These are phyloP conservation scores for Lasiodiplodia sp. DNA, from an alignment of 2,329 filamentous ascomycete species.

Conservation along the genomic window DNA sequence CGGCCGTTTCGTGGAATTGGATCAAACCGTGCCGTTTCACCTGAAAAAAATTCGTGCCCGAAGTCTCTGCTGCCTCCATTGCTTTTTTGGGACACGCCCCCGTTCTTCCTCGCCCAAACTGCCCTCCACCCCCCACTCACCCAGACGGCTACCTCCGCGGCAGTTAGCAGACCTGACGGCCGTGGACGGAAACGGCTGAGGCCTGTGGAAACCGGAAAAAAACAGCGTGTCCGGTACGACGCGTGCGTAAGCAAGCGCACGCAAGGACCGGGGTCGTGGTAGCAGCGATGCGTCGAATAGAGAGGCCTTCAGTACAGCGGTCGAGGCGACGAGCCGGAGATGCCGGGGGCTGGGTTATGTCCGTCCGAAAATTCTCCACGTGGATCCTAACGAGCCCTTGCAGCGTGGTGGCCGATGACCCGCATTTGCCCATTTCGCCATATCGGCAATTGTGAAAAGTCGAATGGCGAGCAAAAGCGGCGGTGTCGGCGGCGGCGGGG, in stretches of 20 bases:
- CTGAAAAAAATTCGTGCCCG: slow-evolving; percentile 20
- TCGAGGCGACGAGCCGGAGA: slow-evolving; percentile 24
- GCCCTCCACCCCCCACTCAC: not conserved
- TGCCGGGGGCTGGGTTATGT: slow-evolving; percentile 23
- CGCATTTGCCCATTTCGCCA: slow-evolving; percentile 16
- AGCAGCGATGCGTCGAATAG: slow-evolving; percentile 24
- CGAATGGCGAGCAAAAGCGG: slow-evolving; percentile 1
- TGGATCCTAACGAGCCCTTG: slow-evolving; percentile 26
- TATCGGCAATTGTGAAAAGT: not conserved
- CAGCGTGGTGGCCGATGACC: slow-evolving; percentile 1
- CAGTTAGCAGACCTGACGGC: not conserved
- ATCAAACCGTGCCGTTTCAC: slow-evolving; percentile 21
- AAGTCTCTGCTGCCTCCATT: slow-evolving; percentile 6
- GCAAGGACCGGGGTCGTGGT: slow-evolving; percentile 18
- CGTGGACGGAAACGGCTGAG: not conserved
- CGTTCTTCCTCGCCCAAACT: not conserved
- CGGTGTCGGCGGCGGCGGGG: slow-evolving; percentile 10
- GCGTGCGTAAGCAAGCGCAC: slow-evolving; percentile 24
- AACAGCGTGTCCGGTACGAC: not conserved
- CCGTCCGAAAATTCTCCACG: slow-evolving; percentile 27
- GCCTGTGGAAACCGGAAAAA: not conserved
- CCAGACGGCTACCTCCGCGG: slow-evolving; percentile 7
- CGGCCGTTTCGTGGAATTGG: slow-evolving; percentile 11
- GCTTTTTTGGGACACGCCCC: slow-evolving; percentile 9
- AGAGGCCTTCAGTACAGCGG: slow-evolving; percentile 5